Evolutionary conservation across 768 basidiomycete genomes (phyloP).

Genomic region (Phallus indusiatus): DNA sequence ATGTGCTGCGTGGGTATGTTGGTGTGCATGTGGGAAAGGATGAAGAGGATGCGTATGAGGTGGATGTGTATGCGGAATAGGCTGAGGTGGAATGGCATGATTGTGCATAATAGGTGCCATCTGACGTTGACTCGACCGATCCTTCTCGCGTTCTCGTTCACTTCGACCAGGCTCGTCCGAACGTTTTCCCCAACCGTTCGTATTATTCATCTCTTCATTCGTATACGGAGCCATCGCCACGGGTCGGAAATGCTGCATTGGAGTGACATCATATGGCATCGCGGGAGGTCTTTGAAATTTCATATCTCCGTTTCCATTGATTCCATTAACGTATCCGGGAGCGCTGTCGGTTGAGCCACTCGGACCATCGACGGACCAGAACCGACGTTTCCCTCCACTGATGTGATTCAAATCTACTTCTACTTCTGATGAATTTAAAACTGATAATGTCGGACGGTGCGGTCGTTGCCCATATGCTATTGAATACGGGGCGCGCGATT

Average conservation of each 20-base stretch:
- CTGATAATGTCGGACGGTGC: slow-evolving; percentile 20
- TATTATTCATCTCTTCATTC: neutral
- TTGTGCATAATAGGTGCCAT: slow-evolving; percentile 6
- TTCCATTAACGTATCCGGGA: slow-evolving; percentile 7
- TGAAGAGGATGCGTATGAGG: neutral
- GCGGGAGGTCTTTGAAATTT: slow-evolving; percentile 16
- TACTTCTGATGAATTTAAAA: slow-evolving; percentile 23
- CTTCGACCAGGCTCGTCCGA: neutral
- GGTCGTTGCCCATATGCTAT: slow-evolving; percentile 21
- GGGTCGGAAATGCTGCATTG: slow-evolving; percentile 4
- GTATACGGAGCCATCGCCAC: neutral
- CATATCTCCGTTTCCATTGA: slow-evolving; percentile 11
- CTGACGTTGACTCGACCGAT: slow-evolving; percentile 12
- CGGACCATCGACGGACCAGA: slow-evolving; percentile 3
- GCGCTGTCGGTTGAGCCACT: slow-evolving; percentile 1
- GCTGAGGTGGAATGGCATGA: slow-evolving; percentile 12
- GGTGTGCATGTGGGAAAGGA: slow-evolving; percentile 6
- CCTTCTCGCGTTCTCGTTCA: slow-evolving; percentile 3
- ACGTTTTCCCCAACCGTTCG: slow-evolving; percentile 8
- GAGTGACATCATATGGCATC: slow-evolving; percentile 15
- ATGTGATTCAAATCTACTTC: slow-evolving; percentile 18
- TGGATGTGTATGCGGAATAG: neutral
- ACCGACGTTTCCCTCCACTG: slow-evolving; percentile 3
- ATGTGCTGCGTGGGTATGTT: slow-evolving; percentile 10
- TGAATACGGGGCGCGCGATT: slow-evolving; percentile 26